Percentiles rank a stretch among this genome's conserved stretches.
Conservation (phyloP, 176 grass and related monocot genomes). For the Carex kokanica region DNA sequence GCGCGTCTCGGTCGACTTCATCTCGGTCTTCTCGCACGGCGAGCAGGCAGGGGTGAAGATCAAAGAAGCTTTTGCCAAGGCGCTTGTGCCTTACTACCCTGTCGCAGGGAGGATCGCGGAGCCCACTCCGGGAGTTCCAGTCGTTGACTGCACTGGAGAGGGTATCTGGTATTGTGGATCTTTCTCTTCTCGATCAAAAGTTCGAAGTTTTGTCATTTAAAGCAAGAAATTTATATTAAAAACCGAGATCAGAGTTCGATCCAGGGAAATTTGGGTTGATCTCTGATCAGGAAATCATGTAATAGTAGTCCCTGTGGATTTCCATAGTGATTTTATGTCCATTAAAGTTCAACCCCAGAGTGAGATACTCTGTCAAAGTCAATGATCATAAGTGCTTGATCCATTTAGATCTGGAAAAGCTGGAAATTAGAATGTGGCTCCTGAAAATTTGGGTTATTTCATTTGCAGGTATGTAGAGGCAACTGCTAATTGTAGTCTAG, state of each 20-base stretch:
- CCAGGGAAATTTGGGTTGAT: conserved; percentile 8
- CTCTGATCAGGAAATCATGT: neutral
- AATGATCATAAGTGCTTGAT: neutral
- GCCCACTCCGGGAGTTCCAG: neutral
- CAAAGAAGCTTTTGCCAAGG: conserved; percentile 31
- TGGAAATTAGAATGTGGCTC: neutral
- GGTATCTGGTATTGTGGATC: conserved; percentile 29
- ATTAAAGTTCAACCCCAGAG: neutral
- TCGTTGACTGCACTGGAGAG: conserved; percentile 37
- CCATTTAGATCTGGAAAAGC: conserved; percentile 1
- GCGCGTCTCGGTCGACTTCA: conserved; percentile 37
- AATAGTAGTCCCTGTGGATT: neutral
- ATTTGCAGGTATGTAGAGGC: conserved; percentile 65
- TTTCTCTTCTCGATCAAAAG: neutral
- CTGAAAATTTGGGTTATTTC: neutral
- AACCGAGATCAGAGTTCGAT: conserved; percentile 1
- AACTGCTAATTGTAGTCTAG: conserved; percentile 49
- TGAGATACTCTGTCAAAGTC: neutral
- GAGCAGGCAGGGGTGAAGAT: neutral
- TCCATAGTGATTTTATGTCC: neutral
- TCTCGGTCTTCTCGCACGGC: conserved; percentile 32
- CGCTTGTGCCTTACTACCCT: conserved; percentile 44
- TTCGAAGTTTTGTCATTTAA: neutral
- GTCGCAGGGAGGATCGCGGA: conserved; percentile 32
- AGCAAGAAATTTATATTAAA: neutral